These are phyloP conservation scores for Hanseniaspora thailandica DNA, from an alignment of 805 yeast genomes.

Conservation along the genomic window DNA sequence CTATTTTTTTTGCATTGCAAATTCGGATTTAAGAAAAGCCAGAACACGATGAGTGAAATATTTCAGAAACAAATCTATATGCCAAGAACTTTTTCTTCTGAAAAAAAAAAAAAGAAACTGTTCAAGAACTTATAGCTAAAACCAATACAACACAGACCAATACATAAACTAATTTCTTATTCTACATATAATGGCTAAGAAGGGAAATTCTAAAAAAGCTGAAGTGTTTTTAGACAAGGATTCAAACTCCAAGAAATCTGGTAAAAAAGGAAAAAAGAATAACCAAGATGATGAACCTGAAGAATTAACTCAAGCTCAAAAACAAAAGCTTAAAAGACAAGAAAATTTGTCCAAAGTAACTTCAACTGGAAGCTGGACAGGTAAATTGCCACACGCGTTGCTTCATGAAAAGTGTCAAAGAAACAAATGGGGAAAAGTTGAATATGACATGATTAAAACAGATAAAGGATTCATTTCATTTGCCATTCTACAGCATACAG, in stretches of 20 bases:
- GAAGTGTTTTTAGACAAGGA: background rate
- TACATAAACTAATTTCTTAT: background rate
- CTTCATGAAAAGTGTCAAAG: constrained; percentile 81
- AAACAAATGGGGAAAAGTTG: constrained; percentile 79
- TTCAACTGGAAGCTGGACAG: constrained; percentile 79
- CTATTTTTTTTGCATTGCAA: no score
- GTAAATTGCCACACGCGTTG: constrained; percentile 78
- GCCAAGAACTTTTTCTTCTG: no score
- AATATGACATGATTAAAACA: constrained; percentile 53
- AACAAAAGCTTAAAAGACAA: constrained; percentile 23
- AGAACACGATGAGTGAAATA: no score
- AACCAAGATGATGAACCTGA: constrained; percentile 17
- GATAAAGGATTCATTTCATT: constrained; percentile 52
- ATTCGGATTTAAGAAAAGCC: no score
- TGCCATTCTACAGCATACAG: constrained; percentile 54
- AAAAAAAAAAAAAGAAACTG: background rate
- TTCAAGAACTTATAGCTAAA: background rate
- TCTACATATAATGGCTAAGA: constrained; percentile 1
- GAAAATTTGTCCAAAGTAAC: constrained; percentile 41
- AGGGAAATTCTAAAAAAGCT: constrained; percentile 1
- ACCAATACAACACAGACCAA: background rate
- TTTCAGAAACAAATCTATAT: no score
- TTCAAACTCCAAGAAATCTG: background rate
- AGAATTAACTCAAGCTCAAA: constrained; percentile 19
- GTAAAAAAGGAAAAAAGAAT: constrained; percentile 9